A percentile compares a stretch with the other conserved stretches of the same genome.
Evolutionary conservation across 805 yeast genomes (phyloP).

Genomic region (Ogataea pignaliae): DNA sequence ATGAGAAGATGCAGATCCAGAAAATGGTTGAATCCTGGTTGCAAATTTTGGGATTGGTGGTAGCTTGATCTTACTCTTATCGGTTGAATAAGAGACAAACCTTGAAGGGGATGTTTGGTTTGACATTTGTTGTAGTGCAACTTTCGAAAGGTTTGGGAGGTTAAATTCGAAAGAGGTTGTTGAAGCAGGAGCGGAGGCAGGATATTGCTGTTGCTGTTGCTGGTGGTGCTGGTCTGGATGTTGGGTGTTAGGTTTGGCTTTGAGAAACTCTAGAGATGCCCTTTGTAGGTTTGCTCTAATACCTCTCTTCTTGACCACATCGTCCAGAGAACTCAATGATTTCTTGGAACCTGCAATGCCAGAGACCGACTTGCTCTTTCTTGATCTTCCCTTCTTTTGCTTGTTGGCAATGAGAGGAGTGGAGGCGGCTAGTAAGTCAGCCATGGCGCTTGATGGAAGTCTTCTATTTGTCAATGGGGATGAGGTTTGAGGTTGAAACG

Average conservation of each 20-base stretch:
- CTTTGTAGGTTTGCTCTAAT: constrained; percentile 25
- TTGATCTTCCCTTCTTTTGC: constrained; percentile 1
- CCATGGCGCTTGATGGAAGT: constrained; percentile 24
- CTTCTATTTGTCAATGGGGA: constrained; percentile 17
- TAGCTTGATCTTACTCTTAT: constrained; percentile 15
- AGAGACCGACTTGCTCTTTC: constrained; percentile 1
- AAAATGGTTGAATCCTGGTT: not conserved
- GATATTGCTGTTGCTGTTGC: constrained; percentile 4
- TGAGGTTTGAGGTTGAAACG: constrained; percentile 2
- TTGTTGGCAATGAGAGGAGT: constrained; percentile 20
- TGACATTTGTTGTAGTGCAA: constrained; percentile 2
- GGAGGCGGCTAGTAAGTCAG: constrained; percentile 34
- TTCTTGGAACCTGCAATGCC: not conserved
- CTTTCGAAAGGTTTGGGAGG: not conserved
- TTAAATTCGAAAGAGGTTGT: constrained; percentile 8
- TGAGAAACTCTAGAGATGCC: constrained; percentile 19
- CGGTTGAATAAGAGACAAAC: constrained; percentile 14
- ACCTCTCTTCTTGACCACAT: constrained; percentile 24
- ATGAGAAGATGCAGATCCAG: too few relatives aligned
- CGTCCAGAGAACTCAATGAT: constrained; percentile 20
- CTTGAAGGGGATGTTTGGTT: constrained; percentile 28
- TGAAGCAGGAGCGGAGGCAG: constrained; percentile 20
- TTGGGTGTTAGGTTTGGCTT: constrained; percentile 8
- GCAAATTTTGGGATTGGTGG: constrained; percentile 29
- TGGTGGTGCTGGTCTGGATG: not conserved